phyloP scores from a whole-genome alignment of 208 protist genomes.

The Leishmania arabica region DNA sequence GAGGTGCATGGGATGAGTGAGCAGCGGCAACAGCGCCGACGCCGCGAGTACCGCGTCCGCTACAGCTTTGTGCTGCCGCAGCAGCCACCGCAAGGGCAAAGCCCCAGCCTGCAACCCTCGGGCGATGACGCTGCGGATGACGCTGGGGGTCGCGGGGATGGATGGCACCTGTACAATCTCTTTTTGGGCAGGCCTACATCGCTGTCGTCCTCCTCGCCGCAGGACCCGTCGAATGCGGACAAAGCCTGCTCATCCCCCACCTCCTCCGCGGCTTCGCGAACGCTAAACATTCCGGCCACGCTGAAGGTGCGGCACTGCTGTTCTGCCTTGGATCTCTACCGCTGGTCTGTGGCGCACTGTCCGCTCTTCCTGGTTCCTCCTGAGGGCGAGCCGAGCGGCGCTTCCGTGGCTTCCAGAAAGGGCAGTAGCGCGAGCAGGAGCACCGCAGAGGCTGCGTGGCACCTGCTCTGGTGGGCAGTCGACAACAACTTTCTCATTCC shows the following conservation, averaged over 20 bases:
- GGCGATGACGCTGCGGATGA: background rate
- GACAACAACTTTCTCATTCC: constrained; percentile 31
- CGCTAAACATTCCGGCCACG: constrained; percentile 27
- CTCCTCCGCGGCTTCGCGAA: background rate
- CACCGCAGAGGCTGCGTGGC: constrained; percentile 19
- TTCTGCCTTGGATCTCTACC: constrained; percentile 20
- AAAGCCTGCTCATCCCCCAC: background rate
- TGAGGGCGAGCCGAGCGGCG: background rate
- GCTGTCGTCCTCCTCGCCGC: constrained; percentile 3
- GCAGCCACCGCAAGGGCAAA: constrained; percentile 1
- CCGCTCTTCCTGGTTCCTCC: background rate
- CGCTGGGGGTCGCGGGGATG: background rate
- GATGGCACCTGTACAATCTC: background rate
- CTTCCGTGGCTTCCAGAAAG: background rate
- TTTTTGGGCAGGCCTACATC: background rate
- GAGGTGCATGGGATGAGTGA: background rate
- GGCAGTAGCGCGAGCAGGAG: background rate
- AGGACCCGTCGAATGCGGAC: background rate
- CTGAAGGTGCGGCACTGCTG: constrained; percentile 30
- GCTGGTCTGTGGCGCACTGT: constrained; percentile 1
- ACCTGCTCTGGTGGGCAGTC: constrained; percentile 38
- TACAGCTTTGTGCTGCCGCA: constrained; percentile 28
- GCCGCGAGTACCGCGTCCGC: constrained; percentile 16
- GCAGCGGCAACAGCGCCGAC: background rate
- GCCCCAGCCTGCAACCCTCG: constrained; percentile 1